Evolutionary conservation across 2,329 filamentous ascomycete genomes (phyloP), one percentile per base, ranked within the genome.

Genomic region (Podosphaera fusca): DNA sequence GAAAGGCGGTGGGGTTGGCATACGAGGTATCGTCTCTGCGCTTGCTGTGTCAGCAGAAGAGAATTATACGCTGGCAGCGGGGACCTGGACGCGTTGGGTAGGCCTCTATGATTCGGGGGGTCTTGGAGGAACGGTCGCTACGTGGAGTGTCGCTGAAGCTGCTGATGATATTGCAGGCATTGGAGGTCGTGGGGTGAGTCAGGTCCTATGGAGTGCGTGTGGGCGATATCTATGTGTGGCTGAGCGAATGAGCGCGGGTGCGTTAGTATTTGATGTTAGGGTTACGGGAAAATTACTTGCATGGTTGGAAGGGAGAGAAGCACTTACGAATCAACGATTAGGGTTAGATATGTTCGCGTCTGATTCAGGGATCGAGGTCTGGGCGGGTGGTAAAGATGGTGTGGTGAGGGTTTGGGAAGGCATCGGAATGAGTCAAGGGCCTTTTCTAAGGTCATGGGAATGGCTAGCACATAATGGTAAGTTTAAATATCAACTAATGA

Each of bases 231-330:
- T 83, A 29, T 68, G 79, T n/a, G 70, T 82, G 52, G 78, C 77
- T 61, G 80, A 83, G 69, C 73, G 80, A 4, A 73, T 74, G 61
- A 73, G 78, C 0, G 66, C 63, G 4, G 76, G 77, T 2, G 63
- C 82, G 42, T 68, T 82, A 33, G 74, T 83, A 2, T 83, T 82
- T 67, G 80, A 83, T 63, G 73, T 83, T 38, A 74, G 80, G 21
- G 78, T 76, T 6, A 74, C 76, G 2, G 75, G 77, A 7, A 71
- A 72, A 61, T 69, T 81, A n/a, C 70, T 83, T 2, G 72, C 72
- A n/a, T 72, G 73, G 56, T 67, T 82, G 9, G 65, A 69, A 0
- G 77, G 76, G 3, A 74, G 79, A 30, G 66, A 69, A 5, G 72
- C 75, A 3, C 64, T 64, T 1, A 75, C 74, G 0, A 79, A 80